A percentile compares a stretch with the other conserved stretches of the same genome.
Evolutionary conservation across 768 basidiomycete genomes (phyloP).

Genomic region (Boletus tomentosulus): DNA sequence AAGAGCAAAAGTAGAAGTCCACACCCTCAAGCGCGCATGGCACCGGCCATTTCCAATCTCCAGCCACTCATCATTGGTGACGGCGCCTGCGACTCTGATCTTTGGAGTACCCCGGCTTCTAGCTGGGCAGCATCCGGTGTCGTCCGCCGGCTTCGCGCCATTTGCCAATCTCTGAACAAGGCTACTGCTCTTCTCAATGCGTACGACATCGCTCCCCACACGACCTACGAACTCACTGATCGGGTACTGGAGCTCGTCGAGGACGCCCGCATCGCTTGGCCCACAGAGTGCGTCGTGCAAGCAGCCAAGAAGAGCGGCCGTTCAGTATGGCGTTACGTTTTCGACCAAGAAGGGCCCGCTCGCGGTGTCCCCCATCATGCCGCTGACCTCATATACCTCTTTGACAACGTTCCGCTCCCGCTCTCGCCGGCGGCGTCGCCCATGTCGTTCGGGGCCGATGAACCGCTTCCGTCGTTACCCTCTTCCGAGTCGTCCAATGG

Average conservation of each 20-base stretch:
- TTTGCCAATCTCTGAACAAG: slow-evolving; percentile 65
- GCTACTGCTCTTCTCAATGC: slow-evolving; percentile 59
- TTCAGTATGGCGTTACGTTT: slow-evolving; percentile 77
- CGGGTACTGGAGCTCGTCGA: slow-evolving; percentile 70
- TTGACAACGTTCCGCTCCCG: slow-evolving; percentile 67
- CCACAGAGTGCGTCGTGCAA: slow-evolving; percentile 59
- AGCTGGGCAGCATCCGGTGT: slow-evolving; percentile 60
- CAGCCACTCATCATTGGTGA: slow-evolving; percentile 80
- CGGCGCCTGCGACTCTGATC: slow-evolving; percentile 57
- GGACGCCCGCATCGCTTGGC: slow-evolving; percentile 74
- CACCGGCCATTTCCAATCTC: slow-evolving; percentile 19
- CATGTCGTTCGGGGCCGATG: slow-evolving; percentile 33
- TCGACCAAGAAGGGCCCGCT: slow-evolving; percentile 74
- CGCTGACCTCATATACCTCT: slow-evolving; percentile 72
- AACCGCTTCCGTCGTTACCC: slow-evolving; percentile 26
- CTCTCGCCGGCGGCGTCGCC: slow-evolving; percentile 32
- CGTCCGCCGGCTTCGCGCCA: slow-evolving; percentile 65
- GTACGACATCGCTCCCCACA: slow-evolving; percentile 65
- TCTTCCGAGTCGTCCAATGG: slow-evolving; percentile 27
- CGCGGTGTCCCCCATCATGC: slow-evolving; percentile 65
- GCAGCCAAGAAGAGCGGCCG: slow-evolving; percentile 48
- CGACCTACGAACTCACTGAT: slow-evolving; percentile 63
- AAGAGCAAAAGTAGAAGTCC: slow-evolving; percentile 27
- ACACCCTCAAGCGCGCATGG: slow-evolving; percentile 19
- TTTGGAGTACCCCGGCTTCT: slow-evolving; percentile 58